Evolutionary conservation across 306 rosid genomes (phyloP).

Genomic region (Crotalaria pallida): DNA sequence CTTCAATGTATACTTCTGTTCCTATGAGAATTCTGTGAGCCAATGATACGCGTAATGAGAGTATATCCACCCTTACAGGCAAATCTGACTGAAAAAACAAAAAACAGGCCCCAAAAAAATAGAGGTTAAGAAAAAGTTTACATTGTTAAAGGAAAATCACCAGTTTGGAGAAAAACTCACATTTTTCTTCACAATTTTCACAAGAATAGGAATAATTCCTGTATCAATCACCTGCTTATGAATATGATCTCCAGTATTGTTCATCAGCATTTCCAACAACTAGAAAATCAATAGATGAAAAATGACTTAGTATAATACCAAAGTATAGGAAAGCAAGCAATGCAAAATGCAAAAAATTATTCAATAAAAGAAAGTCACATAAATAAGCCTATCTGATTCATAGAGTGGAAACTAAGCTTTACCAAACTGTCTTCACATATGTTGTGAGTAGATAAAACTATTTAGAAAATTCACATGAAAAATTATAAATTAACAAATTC

Average conservation of each 20-base stretch:
- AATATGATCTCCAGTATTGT: slow-evolving; percentile 60
- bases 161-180: slow-evolving; percentile 21
- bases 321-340: background rate
- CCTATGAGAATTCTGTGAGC: too few species aligned
- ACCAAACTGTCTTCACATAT: background rate
- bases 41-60: too few species aligned
- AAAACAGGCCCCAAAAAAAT: background rate
- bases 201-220: too few species aligned
- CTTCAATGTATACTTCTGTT: too few species aligned
- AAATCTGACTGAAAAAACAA: slow-evolving; percentile 49
- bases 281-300: slow-evolving; percentile 23
- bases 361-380: background rate
- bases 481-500: background rate
- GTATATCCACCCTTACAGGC: slow-evolving; percentile 54
- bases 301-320: background rate
- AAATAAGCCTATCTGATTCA: background rate
- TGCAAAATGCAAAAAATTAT: background rate
- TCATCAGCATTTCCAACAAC: slow-evolving; percentile 75
- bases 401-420: background rate
- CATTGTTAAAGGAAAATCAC: background rate
- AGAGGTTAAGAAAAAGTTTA: background rate
- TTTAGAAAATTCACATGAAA: background rate
- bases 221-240: too few species aligned
- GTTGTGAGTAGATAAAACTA: background rate
- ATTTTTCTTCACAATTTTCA: too few species aligned